These are phyloP conservation scores for Quambalaria eucalypti DNA, from an alignment of 1,284 basidiomycete species.

Conservation along the genomic window DNA sequence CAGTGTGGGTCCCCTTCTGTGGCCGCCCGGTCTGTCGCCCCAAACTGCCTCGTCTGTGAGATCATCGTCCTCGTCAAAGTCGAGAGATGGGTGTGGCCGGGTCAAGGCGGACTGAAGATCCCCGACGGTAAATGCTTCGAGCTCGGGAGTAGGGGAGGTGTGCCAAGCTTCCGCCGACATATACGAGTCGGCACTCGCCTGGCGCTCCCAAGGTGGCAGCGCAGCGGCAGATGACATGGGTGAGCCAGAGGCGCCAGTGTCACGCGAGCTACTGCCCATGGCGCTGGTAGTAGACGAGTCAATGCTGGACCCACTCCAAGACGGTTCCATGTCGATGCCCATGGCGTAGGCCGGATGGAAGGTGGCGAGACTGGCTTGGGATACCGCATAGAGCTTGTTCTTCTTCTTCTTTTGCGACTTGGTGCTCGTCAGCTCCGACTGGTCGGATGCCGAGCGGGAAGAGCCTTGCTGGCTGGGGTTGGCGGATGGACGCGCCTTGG, in stretches of 20 bases:
- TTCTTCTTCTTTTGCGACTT: no score
- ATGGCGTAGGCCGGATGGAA: slow-evolving; percentile 39
- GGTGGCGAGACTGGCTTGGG: slow-evolving; percentile 37
- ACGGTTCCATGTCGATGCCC: slow-evolving; percentile 29
- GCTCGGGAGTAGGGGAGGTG: slow-evolving; percentile 21
- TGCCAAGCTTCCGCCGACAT: neutral
- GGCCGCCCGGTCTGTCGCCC: no score
- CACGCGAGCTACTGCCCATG: neutral
- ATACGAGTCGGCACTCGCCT: neutral
- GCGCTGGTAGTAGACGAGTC: slow-evolving; percentile 1
- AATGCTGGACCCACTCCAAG: slow-evolving; percentile 15
- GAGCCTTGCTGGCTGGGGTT: no score
- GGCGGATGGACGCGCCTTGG: no score
- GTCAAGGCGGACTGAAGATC: neutral
- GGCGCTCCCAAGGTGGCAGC: no score
- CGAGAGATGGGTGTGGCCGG: no score
- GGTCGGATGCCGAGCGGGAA: no score
- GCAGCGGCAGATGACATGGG: neutral
- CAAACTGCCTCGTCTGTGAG: neutral
- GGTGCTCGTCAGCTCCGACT: no score
- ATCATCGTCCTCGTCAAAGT: neutral
- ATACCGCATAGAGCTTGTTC: slow-evolving; percentile 38
- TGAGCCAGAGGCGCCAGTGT: neutral
- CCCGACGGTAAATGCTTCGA: slow-evolving; percentile 26
- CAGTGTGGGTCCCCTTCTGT: neutral